Conservation (phyloP, 164 flowering plant genomes). For the Nymphaea colorata region DNA sequence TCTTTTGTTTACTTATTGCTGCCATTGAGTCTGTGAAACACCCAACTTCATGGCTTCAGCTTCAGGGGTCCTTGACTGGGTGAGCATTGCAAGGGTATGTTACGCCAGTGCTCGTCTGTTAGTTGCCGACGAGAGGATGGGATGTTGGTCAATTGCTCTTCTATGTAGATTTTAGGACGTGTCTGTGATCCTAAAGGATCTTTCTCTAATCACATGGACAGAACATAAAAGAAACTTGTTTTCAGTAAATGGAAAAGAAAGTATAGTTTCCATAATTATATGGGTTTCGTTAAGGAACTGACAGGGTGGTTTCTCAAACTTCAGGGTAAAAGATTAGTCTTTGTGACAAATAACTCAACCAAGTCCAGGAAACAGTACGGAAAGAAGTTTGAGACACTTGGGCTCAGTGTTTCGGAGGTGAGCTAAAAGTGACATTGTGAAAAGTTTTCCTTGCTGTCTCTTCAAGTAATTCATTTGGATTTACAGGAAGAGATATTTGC, state of each 20-base stretch:
- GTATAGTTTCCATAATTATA: too few relatives aligned
- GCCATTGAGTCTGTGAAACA: too few relatives aligned
- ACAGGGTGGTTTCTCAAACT: not conserved
- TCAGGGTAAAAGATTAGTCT: conserved; percentile 92
- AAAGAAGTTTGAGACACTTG: conserved; percentile 93
- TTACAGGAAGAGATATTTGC: conserved; percentile 97
- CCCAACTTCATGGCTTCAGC: too few relatives aligned
- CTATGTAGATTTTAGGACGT: too few relatives aligned
- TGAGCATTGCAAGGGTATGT: too few relatives aligned
- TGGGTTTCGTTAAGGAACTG: not conserved
- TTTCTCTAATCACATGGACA: too few relatives aligned
- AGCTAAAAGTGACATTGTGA: conserved; percentile 5
- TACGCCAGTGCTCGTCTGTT: too few relatives aligned
- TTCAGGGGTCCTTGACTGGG: too few relatives aligned
- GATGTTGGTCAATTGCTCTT: too few relatives aligned
- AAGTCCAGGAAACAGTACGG: conserved; percentile 98
- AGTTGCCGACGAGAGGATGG: too few relatives aligned
- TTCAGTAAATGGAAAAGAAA: too few relatives aligned
- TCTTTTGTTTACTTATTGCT: not conserved
- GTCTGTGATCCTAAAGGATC: too few relatives aligned
- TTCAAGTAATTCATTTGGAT: not conserved
- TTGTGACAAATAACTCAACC: conserved; percentile 98
- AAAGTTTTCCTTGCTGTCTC: not conserved
- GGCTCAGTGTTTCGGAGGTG: conserved; percentile 83
- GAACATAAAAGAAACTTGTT: not conserved